Conservation (phyloP, 2,329 filamentous ascomycete species). For the Tolypocladium endophyticum region DNA sequence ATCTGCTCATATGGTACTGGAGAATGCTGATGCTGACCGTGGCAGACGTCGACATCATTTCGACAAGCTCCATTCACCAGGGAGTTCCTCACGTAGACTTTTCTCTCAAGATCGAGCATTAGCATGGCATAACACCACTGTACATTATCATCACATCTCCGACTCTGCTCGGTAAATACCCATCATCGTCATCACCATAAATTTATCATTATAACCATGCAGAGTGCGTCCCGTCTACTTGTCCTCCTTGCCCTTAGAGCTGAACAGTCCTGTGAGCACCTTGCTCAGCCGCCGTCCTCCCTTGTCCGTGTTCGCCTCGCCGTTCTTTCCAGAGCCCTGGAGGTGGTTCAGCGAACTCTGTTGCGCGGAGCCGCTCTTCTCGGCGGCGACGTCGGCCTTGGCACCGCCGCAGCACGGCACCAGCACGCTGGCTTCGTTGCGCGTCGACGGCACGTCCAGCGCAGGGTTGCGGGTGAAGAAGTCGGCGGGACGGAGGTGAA, state of each 20-base stretch:
- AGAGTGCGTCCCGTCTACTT: background rate
- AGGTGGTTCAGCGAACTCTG: constrained; percentile 18
- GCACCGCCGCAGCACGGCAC: constrained; percentile 20
- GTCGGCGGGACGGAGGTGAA: constrained; percentile 29
- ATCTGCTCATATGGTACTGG: too few relatives aligned
- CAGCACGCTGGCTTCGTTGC: constrained; percentile 29
- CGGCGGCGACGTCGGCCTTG: background rate
- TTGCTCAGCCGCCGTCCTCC: background rate
- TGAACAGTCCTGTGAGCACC: constrained; percentile 2
- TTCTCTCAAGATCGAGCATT: constrained; percentile 70
- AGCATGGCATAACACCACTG: constrained; percentile 2
- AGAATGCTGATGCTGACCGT: background rate
- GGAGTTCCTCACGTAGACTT: constrained; percentile 91
- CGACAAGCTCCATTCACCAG: constrained; percentile 94
- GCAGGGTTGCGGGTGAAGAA: constrained; percentile 37
- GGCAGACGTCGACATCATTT: constrained; percentile 84
- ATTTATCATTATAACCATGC: background rate
- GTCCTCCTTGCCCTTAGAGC: constrained; percentile 1
- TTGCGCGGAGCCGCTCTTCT: constrained; percentile 14
- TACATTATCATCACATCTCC: background rate
- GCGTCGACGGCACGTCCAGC: constrained; percentile 29
- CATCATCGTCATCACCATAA: background rate
- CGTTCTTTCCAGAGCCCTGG: constrained; percentile 13
- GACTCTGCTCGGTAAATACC: background rate
- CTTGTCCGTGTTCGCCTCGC: background rate